Evolutionary conservation across 768 basidiomycete species (phyloP), one percentile per base, ranked within the genome.

Genomic region (Pulveroboletus sp.): DNA sequence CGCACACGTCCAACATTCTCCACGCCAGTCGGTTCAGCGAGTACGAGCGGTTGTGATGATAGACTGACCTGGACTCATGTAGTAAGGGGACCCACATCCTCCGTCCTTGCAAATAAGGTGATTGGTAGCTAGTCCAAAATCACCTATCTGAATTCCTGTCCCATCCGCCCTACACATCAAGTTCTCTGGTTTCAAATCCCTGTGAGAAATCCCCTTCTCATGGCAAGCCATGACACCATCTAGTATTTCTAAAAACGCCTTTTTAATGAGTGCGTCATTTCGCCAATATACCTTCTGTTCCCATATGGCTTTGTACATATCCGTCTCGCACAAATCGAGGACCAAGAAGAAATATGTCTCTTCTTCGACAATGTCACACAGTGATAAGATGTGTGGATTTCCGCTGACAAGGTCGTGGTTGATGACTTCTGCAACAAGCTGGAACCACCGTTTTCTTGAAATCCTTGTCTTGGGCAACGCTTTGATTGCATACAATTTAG

Each of bases 101-200:
- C 78, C 78, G 31, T 80, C 77, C 14, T 52, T 58, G 34, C 74
- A 77, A 38, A 75, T 49, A 17, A 56, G 63, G 47, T 66, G 64
- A 36, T 66, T 67, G 9, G 76, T 82, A 0, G 80, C 75, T 40
- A 90, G 68, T 23, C 89, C 89, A 76, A 91, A 91, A 67, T 90
- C 88, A 16, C 84, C 80, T 37, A 90, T 70, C 50, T 75, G 74
- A 36, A 90, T 72, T 51, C 72, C 64, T 27, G 64, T 63, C 21
- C 83, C 82, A 45, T 69, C 80, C 62, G 62, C 67, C 52, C 69
- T 77, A 61, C 80, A 82, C 31, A 90, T 72, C 23, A 90, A 72
- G 65, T 84, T 89, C 64, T 90, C 89, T 2, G 89, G 89, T 66
- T 91, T 91, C 60, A 93, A 75, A 60, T 91, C 88, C 24, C 89